Evolutionary conservation across 257 asterid genomes (phyloP).

Genomic region (Ajuga chamaepitys): DNA sequence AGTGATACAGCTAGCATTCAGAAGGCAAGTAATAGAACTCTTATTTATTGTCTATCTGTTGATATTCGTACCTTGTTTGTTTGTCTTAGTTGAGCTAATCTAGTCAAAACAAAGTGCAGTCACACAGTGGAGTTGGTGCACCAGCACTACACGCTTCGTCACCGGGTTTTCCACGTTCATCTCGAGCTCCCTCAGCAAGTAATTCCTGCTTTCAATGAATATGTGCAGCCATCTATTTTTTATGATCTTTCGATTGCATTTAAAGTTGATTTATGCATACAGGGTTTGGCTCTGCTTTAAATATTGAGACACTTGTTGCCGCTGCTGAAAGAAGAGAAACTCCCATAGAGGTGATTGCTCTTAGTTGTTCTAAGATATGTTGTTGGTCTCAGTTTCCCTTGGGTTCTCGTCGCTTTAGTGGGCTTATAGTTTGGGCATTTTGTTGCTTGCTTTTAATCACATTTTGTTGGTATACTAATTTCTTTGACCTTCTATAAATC

Average conservation of each 20-base stretch:
- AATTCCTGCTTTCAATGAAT: slow-evolving; percentile 13
- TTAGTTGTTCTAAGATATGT: background rate
- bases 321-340: slow-evolving; percentile 98
- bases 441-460: background rate
- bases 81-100: slow-evolving; percentile 13
- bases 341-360: slow-evolving; percentile 74
- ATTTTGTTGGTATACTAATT: background rate
- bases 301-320: slow-evolving; percentile 94
- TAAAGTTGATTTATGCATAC: slow-evolving; percentile 12
- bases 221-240: background rate
- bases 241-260: slow-evolving; percentile 16
- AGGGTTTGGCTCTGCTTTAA: slow-evolving; percentile 97
- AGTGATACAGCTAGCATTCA: slow-evolving; percentile 51
- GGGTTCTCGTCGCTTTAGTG: background rate
- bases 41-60: background rate
- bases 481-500: background rate
- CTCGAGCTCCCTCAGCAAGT: slow-evolving; percentile 75
- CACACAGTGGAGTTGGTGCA: slow-evolving; percentile 42
- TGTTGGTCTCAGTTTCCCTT: background rate
- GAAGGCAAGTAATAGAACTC: slow-evolving; percentile 50
- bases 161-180: slow-evolving; percentile 57
- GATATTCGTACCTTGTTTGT: background rate
- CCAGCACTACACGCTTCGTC: slow-evolving; percentile 47
- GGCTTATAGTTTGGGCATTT: background rate
- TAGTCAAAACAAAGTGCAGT: slow-evolving; percentile 35